Percentiles rank a stretch among this genome's conserved stretches.
Conservation (phyloP, 208 protist genomes). For the Phytomonas francai region DNA sequence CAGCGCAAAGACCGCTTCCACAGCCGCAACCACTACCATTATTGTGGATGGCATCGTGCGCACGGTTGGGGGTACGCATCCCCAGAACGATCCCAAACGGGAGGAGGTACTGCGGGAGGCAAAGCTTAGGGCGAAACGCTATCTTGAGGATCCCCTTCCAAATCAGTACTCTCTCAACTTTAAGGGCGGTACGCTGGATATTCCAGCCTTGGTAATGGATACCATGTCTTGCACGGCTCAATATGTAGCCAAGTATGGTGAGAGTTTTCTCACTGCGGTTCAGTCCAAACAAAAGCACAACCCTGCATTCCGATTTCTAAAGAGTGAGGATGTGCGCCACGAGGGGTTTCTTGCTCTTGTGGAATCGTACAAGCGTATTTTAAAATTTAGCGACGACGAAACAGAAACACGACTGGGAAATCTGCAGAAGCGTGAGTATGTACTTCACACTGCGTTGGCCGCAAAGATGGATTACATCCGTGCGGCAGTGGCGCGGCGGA, state of each 20-base stretch:
- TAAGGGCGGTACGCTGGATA: slow-evolving; percentile 50
- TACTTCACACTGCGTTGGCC: slow-evolving; percentile 49
- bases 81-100: slow-evolving; percentile 39
- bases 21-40: slow-evolving; percentile 38
- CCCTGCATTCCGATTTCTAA: slow-evolving; percentile 64
- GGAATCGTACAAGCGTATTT: slow-evolving; percentile 65
- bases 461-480: slow-evolving; percentile 73
- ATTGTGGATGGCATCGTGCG: slow-evolving; percentile 38
- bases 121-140: slow-evolving; percentile 62
- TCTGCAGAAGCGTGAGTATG: slow-evolving; percentile 28
- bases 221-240: slow-evolving; percentile 74
- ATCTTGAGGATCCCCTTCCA: slow-evolving; percentile 74
- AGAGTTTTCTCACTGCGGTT: slow-evolving; percentile 55
- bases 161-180: slow-evolving; percentile 61
- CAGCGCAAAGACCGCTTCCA: slow-evolving; percentile 15
- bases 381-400: slow-evolving; percentile 53
- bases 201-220: slow-evolving; percentile 58
- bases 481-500: slow-evolving; percentile 63
- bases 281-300: slow-evolving; percentile 53
- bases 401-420: slow-evolving; percentile 71
- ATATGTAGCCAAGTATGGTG: slow-evolving; percentile 84
- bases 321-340: slow-evolving; percentile 68
- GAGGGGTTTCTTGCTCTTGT: slow-evolving; percentile 64
- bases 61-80: slow-evolving; percentile 45
- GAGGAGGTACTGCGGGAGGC: slow-evolving; percentile 64